These are phyloP conservation scores for Vanrija sp. DNA, from an alignment of 1,284 basidiomycete species.

Conservation along the genomic window DNA sequence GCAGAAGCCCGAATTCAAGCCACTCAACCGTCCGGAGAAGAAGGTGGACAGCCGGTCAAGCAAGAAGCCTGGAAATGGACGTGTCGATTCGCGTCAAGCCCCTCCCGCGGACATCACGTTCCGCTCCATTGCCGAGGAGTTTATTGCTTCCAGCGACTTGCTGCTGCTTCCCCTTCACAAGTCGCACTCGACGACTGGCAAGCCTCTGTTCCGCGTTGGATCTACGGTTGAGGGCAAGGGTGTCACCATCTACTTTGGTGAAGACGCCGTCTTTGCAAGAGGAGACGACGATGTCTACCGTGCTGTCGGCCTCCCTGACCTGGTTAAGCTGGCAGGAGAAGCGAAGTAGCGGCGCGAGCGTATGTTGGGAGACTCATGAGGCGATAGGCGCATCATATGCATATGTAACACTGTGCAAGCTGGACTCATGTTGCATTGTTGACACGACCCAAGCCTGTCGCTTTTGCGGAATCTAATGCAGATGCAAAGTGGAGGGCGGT, in stretches of 20 bases:
- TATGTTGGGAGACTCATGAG: too few relatives aligned
- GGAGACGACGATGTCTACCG: conserved; percentile 38
- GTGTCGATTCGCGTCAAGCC: conserved; percentile 6
- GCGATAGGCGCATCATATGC: too few relatives aligned
- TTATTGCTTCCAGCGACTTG: conserved; percentile 74
- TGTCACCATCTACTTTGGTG: conserved; percentile 60
- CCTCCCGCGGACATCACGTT: conserved; percentile 76
- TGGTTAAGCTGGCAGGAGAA: conserved; percentile 8
- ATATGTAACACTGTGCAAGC: too few relatives aligned
- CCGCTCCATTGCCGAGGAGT: conserved; percentile 83
- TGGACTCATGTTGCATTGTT: too few relatives aligned
- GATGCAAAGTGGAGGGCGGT: too few relatives aligned
- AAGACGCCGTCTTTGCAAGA: conserved; percentile 45
- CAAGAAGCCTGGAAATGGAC: neutral
- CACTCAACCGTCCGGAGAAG: conserved; percentile 27
- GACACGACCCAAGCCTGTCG: too few relatives aligned
- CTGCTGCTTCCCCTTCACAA: conserved; percentile 80
- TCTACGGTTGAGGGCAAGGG: conserved; percentile 74
- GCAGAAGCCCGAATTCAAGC: conserved; percentile 58
- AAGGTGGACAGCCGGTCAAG: too few relatives aligned
- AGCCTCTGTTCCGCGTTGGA: conserved; percentile 81
- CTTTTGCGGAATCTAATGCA: too few relatives aligned
- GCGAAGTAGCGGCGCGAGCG: too few relatives aligned
- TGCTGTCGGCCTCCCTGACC: conserved; percentile 44
- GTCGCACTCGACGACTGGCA: conserved; percentile 73